A percentile compares a stretch with the other conserved stretches of the same genome.
phyloP scores from a whole-genome alignment of 2,329 filamentous ascomycete species.

The Pseudogymnoascus sp. region DNA sequence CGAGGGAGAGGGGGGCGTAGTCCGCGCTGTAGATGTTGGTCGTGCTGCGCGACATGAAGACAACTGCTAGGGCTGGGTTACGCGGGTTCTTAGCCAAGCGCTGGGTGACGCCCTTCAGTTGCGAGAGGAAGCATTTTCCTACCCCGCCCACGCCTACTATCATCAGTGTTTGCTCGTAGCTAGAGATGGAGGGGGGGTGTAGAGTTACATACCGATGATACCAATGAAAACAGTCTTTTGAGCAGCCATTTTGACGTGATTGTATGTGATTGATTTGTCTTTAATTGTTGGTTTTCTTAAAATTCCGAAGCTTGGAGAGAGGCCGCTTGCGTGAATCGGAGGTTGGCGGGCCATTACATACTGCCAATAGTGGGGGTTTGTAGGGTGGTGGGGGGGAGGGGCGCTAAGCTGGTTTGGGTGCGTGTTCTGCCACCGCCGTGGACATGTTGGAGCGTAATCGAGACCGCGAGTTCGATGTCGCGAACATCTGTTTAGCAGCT shows the following conservation, averaged over 20 bases:
- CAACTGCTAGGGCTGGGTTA: slow-evolving; percentile 56
- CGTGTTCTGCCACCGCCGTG: background rate
- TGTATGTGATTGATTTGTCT: background rate
- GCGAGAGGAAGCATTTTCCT: slow-evolving; percentile 80
- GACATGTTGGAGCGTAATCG: background rate
- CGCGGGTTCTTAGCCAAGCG: slow-evolving; percentile 47
- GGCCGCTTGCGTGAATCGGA: slow-evolving; percentile 7
- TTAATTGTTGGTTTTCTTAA: background rate
- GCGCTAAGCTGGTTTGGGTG: background rate
- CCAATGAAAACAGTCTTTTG: slow-evolving; percentile 35
- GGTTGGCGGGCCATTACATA: background rate
- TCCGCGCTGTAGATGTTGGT: slow-evolving; percentile 70
- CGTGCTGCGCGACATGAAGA: slow-evolving; percentile 79
- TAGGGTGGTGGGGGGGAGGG: background rate
- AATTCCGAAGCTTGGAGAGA: background rate
- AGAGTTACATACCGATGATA: slow-evolving; percentile 34
- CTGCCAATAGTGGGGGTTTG: slow-evolving; percentile 2
- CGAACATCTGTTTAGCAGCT: background rate
- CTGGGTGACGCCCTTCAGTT: slow-evolving; percentile 61
- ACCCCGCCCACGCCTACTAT: slow-evolving; percentile 78
- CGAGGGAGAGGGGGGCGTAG: slow-evolving; percentile 60
- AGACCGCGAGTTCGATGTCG: background rate
- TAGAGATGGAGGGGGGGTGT: slow-evolving; percentile 13
- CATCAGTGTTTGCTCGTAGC: slow-evolving; percentile 11
- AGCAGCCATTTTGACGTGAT: slow-evolving; percentile 20